Conservation (phyloP, 2,329 filamentous ascomycete species). For the Cercospora canescens region DNA sequence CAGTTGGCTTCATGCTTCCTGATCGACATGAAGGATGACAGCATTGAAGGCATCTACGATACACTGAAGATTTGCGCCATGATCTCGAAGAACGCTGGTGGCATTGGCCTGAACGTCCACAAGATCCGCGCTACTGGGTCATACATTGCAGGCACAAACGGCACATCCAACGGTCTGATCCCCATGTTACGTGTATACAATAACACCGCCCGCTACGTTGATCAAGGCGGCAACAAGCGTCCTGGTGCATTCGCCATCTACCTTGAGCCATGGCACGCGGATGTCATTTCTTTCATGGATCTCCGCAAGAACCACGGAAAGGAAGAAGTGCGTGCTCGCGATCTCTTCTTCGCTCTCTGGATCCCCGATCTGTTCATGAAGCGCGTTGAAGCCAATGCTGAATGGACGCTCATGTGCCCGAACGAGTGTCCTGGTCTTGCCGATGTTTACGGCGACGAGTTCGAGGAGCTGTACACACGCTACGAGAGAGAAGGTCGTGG, state of each 20-base stretch:
- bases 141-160: constrained; percentile 97
- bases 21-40: constrained; percentile 99
- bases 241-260: constrained; percentile 99
- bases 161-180: constrained; percentile 94
- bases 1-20: constrained; percentile 98
- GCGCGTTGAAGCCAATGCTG: constrained; percentile 92
- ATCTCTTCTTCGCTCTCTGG: constrained; percentile 97
- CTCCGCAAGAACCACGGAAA: constrained; percentile 99
- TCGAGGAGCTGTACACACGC: constrained; percentile 85
- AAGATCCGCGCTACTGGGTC: constrained; percentile 96
- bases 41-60: constrained; percentile 98
- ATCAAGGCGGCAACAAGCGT: constrained; percentile 98
- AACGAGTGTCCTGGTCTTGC: constrained; percentile 94
- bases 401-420: constrained; percentile 98
- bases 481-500: constrained; percentile 89
- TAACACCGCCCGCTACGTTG: constrained; percentile 97
- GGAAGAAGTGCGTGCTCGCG: constrained; percentile 93
- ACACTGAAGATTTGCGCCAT: constrained; percentile 98
- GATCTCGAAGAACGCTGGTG: constrained; percentile 99
- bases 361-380: constrained; percentile 99
- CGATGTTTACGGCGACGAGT: constrained; percentile 96
- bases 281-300: constrained; percentile 96
- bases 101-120: constrained; percentile 95
- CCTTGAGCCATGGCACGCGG: constrained; percentile 97
- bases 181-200: constrained; percentile 99